Conservation (phyloP, 306 rosid genomes). For the Gleditsia sinensis region DNA sequence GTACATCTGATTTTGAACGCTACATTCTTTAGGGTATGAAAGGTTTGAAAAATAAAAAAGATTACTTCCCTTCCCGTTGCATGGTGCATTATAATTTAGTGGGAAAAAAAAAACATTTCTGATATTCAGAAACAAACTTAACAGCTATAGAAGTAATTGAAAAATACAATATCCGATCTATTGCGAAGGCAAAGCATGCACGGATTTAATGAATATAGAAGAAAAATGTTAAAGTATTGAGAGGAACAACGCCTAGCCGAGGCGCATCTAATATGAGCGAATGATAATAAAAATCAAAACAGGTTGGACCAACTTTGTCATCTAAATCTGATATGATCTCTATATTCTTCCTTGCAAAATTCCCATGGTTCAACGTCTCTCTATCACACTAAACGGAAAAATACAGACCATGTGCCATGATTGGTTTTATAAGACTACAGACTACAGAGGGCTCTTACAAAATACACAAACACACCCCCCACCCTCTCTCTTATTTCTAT, state of each 20-base stretch:
- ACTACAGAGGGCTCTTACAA: no score
- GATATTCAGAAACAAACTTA: no score
- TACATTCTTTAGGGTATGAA: no score
- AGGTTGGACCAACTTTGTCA: conserved; percentile 54
- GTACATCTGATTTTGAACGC: no score
- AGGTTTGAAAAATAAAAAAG: no score
- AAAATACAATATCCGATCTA: no score
- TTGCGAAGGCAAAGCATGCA: background rate
- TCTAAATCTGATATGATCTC: conserved; percentile 22
- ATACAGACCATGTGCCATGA: background rate
- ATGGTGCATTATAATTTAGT: no score
- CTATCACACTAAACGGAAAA: background rate
- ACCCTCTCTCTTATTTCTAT: background rate
- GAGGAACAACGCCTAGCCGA: conserved; percentile 55
- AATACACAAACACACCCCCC: no score
- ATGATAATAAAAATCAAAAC: conserved; percentile 36
- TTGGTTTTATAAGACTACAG: background rate
- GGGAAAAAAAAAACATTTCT: no score
- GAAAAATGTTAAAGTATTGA: background rate
- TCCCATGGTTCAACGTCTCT: conserved; percentile 26
- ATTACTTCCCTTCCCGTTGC: no score
- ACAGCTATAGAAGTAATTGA: background rate
- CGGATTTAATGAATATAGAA: conserved; percentile 12
- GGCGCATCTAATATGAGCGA: conserved; percentile 55
- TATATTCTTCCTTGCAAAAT: background rate